A percentile compares a stretch with the other conserved stretches of the same genome.
These are phyloP conservation scores for Moesziomyces sp. DNA, from an alignment of 1,284 basidiomycete species.

Conservation along the genomic window DNA sequence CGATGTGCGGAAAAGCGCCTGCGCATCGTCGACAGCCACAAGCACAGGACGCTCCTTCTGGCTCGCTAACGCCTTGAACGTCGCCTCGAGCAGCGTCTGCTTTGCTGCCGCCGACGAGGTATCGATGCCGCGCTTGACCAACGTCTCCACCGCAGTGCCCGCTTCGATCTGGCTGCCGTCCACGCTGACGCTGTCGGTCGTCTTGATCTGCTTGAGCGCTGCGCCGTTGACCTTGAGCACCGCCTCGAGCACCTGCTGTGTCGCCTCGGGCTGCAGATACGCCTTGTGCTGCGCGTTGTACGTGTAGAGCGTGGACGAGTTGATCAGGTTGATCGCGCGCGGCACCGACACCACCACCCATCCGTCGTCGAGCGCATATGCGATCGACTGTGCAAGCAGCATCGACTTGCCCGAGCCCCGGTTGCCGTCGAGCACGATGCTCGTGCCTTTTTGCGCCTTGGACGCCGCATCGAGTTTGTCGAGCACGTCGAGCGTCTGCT, in stretches of 20 bases:
- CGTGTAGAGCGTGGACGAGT: slow-evolving; percentile 79
- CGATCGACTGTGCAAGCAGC: slow-evolving; percentile 81
- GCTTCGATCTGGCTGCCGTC: slow-evolving; percentile 33
- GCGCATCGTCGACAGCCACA: slow-evolving; percentile 86
- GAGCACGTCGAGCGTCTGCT: slow-evolving; percentile 55
- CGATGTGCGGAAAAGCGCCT: slow-evolving; percentile 79
- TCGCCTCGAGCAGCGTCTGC: slow-evolving; percentile 75
- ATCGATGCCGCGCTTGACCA: slow-evolving; percentile 37
- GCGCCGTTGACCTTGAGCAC: slow-evolving; percentile 67
- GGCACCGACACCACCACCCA: slow-evolving; percentile 94
- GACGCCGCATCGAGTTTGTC: slow-evolving; percentile 49
- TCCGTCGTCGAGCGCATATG: slow-evolving; percentile 77
- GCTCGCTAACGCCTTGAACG: slow-evolving; percentile 76
- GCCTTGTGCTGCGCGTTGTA: slow-evolving; percentile 81
- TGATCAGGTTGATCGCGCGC: slow-evolving; percentile 79
- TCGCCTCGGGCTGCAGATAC: slow-evolving; percentile 78
- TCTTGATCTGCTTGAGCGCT: slow-evolving; percentile 32
- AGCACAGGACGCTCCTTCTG: slow-evolving; percentile 81
- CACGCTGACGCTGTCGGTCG: slow-evolving; percentile 18
- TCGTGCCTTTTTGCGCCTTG: slow-evolving; percentile 15
- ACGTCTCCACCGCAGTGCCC: slow-evolving; percentile 38
- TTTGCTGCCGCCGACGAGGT: slow-evolving; percentile 21
- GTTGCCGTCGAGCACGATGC: slow-evolving; percentile 70
- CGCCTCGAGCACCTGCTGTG: slow-evolving; percentile 65
- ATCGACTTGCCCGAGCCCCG: slow-evolving; percentile 85